Conservation (phyloP, 805 yeast species). For the Yamadazyma tumulicola region DNA sequence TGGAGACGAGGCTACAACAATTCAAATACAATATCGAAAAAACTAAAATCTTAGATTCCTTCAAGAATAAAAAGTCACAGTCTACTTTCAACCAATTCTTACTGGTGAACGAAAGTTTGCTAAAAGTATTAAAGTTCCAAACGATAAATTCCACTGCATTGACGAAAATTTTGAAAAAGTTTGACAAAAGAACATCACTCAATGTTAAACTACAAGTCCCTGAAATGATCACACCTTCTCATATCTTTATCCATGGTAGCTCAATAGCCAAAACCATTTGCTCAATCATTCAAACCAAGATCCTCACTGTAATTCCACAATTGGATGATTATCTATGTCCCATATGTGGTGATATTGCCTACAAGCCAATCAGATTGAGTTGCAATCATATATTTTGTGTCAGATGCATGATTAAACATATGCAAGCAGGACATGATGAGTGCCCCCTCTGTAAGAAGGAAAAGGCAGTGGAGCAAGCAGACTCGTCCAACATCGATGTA, state of each 20-base stretch:
- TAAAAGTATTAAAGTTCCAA: constrained; percentile 59
- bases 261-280: constrained; percentile 55
- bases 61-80: constrained; percentile 45
- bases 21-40: constrained; percentile 40
- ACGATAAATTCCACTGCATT: constrained; percentile 61
- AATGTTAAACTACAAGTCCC: constrained; percentile 48
- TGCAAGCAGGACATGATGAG: constrained; percentile 50
- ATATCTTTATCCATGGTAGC: constrained; percentile 41
- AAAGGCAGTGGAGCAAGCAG: constrained; percentile 54
- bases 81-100: constrained; percentile 49
- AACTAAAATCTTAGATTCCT: constrained; percentile 33
- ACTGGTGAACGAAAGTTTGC: constrained; percentile 48
- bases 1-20: constrained; percentile 40
- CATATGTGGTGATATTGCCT: constrained; percentile 66
- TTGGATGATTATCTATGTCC: constrained; percentile 76
- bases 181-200: constrained; percentile 67
- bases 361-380: constrained; percentile 60
- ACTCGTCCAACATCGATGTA: constrained; percentile 55
- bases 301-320: constrained; percentile 63
- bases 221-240: constrained; percentile 36
- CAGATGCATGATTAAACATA: constrained; percentile 65
- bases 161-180: constrained; percentile 66
- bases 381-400: constrained; percentile 74
- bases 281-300: constrained; percentile 49
- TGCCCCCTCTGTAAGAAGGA: constrained; percentile 67